A percentile compares a stretch with the other conserved stretches of the same genome.
Conservation (phyloP, 2,329 filamentous ascomycete species). For the Ophiosphaerella narmari region DNA sequence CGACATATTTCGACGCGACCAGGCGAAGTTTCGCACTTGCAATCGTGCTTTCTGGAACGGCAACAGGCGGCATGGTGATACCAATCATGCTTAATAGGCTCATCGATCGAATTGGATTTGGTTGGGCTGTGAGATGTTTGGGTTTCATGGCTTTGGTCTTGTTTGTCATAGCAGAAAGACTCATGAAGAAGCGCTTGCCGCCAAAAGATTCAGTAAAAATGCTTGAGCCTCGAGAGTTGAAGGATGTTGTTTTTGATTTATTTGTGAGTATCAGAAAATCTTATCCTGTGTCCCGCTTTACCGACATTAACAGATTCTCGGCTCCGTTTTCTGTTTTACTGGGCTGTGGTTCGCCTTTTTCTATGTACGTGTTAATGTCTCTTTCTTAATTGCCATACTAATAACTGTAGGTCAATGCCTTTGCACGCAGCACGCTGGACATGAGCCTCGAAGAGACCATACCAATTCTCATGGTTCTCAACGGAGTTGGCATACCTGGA, state of each 20-base stretch:
- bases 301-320: constrained; percentile 39
- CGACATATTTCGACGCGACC: constrained; percentile 38
- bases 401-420: constrained; percentile 26
- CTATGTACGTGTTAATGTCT: constrained; percentile 27
- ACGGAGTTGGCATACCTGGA: constrained; percentile 55
- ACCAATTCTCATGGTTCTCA: constrained; percentile 54
- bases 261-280: constrained; percentile 11
- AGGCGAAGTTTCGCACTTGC: constrained; percentile 51
- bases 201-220: constrained; percentile 18
- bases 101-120: constrained; percentile 61
- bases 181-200: constrained; percentile 23
- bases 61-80: constrained; percentile 51
- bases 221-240: constrained; percentile 19
- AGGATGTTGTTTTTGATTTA: constrained; percentile 21
- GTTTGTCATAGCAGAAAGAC: constrained; percentile 36
- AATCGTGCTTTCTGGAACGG: constrained; percentile 50
- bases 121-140: constrained; percentile 59
- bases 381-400: background rate
- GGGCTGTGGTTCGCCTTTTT: constrained; percentile 49
- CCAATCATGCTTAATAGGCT: constrained; percentile 59
- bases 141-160: constrained; percentile 58
- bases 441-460: constrained; percentile 36
- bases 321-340: constrained; percentile 32
- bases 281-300: constrained; percentile 30
- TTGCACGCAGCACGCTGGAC: constrained; percentile 58